Conservation (phyloP, 805 yeast genomes). For the Yarrowia sp. region DNA sequence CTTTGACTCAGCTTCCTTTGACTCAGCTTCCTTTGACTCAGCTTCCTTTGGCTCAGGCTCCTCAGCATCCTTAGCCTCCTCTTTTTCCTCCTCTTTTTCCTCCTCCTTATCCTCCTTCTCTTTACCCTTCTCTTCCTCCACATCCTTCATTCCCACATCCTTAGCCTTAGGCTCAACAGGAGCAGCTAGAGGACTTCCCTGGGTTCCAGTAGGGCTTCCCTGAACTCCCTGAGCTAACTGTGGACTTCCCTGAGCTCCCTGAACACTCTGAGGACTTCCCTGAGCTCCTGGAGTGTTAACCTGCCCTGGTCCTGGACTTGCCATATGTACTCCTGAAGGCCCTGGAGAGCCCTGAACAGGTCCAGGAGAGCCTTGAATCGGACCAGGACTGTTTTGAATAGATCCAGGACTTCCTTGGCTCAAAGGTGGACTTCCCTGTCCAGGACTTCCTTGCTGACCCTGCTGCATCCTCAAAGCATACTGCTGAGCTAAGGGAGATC, state of each 20-base stretch:
- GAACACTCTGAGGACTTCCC: no score
- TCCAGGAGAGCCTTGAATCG: neutral
- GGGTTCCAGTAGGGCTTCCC: no score
- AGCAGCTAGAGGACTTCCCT: no score
- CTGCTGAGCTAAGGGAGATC: neutral
- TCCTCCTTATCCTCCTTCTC: constrained; percentile 37
- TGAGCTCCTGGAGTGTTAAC: no score
- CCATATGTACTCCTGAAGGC: no score
- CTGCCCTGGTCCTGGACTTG: no score
- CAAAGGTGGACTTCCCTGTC: neutral
- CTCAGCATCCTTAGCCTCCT: constrained; percentile 9
- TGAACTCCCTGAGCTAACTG: no score
- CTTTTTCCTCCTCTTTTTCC: constrained; percentile 32
- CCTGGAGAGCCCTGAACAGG: no score
- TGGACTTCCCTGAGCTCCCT: no score
- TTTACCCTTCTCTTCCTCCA: neutral
- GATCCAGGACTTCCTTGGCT: neutral
- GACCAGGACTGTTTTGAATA: no score
- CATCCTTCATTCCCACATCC: constrained; percentile 2
- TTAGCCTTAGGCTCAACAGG: neutral
- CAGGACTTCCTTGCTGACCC: neutral
- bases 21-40: constrained; percentile 39
- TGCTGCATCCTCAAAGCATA: constrained; percentile 6
- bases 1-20: constrained; percentile 26
- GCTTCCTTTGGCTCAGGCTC: constrained; percentile 28